Evolutionary conservation across 176 grass and related monocot species (phyloP).

Genomic region (Saccharum officinarum): DNA sequence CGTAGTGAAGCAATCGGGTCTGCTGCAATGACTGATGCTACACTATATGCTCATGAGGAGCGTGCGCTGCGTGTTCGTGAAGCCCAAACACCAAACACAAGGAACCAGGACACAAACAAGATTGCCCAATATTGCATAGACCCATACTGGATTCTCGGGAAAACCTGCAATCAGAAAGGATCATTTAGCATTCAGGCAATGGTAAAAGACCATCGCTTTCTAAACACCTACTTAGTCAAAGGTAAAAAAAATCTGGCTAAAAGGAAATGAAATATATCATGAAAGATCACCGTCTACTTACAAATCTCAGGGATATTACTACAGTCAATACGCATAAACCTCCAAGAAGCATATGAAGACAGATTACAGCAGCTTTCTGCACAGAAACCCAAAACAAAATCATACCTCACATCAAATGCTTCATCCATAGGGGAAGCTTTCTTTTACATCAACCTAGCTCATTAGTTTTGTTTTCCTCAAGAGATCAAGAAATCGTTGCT

Average conservation of each 20-base stretch:
- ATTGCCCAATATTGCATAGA: slow-evolving; percentile 71
- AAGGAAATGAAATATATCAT: slow-evolving; percentile 8
- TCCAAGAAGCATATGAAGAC: slow-evolving; percentile 80
- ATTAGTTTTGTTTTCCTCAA: slow-evolving; percentile 11
- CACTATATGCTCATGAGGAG: slow-evolving; percentile 36
- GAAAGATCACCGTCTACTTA: slow-evolving; percentile 53
- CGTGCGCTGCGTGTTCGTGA: slow-evolving; percentile 65
- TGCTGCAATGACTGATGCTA: neutral
- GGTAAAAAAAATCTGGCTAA: neutral
- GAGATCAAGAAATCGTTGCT: neutral
- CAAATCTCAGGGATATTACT: slow-evolving; percentile 88
- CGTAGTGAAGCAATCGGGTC: neutral
- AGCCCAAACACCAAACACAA: slow-evolving; percentile 85
- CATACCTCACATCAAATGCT: slow-evolving; percentile 19
- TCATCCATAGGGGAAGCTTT: neutral
- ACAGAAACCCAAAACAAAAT: slow-evolving; percentile 37
- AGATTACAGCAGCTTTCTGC: slow-evolving; percentile 79
- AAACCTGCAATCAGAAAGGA: slow-evolving; percentile 43
- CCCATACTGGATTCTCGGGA: slow-evolving; percentile 74
- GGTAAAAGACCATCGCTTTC: neutral
- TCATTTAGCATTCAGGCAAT: neutral
- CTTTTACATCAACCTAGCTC: neutral
- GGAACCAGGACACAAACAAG: slow-evolving; percentile 83
- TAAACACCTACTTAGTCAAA: neutral
- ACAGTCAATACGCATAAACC: slow-evolving; percentile 68